Base-by-base conservation (phyloP, 805 yeast genomes). In the Candida ascalaphidarum region DNA sequence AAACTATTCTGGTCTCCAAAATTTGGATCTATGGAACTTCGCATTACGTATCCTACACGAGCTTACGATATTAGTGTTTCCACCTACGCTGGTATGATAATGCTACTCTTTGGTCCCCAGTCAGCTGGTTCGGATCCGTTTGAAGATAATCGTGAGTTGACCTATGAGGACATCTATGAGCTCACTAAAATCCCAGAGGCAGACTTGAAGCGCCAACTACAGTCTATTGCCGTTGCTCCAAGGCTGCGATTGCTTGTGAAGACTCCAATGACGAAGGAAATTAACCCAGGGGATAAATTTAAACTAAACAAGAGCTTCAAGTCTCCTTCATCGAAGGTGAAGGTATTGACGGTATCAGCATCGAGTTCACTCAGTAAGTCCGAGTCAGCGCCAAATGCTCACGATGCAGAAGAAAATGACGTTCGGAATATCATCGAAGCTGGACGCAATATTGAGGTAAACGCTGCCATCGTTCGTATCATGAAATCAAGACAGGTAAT, bases 381-480 rank as follows among this genome's bases (percentile, higher is more conserved):
- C 20, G 10, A 18, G 20, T 7, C 7, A 10, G 23, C 7, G 13
- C 23, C 11, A 11, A 21, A n/a, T 1, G 84, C 73, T 35, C 65
- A 65, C 25, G 80, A 73, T 21, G 55, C 58, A 11, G 82, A 77
- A 39, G 52, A 68, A 8, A 55, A 57, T 11, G 66, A 65, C 29
- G 78, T 82, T 0, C 55, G 76, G 48, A 65, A 65, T n/a, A 61
- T 84, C 17, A 66, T 68, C 22, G 78, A 71, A 39, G n/a, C n/a
- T n/a, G 74, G 84, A 4, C 64, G 95, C 32, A 65, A 73, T 33
- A 65, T 67, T 31, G 82, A 78, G 43, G 61, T 81, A 3, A 92
- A 83, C 46, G 95, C 96, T 1, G 92, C 94, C 0, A 70, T 86
- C 31, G 94, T 86, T 4, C 65, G 96, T 28, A 74, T 79, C n/a